Conservation (phyloP, 2,329 filamentous ascomycete species). For the Helotiales sp. region DNA sequence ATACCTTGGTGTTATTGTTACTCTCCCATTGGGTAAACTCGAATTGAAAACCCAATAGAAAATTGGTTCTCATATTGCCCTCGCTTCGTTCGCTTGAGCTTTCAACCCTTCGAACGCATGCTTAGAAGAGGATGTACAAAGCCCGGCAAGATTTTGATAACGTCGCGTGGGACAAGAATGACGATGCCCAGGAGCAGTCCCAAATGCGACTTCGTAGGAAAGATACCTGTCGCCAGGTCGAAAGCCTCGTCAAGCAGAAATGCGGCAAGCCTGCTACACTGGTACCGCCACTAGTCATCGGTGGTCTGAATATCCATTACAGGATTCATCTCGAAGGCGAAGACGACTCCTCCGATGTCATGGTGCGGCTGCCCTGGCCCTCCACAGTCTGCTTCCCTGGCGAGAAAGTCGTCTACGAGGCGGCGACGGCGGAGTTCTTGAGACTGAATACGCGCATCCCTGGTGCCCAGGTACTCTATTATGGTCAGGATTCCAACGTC, state of each 20-base stretch:
- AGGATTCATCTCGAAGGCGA: conserved; percentile 30
- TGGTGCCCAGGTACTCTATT: conserved; percentile 17
- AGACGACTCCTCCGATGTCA: conserved; percentile 16
- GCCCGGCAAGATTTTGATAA: conserved; percentile 27
- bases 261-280: conserved; percentile 27
- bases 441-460: conserved; percentile 24
- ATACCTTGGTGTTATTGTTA: too few relatives aligned
- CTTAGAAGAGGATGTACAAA: conserved; percentile 8
- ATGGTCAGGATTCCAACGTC: conserved; percentile 19
- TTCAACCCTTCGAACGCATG: too few relatives aligned
- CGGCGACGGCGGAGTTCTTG: conserved; percentile 18
- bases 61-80: too few relatives aligned
- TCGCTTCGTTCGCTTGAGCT: too few relatives aligned
- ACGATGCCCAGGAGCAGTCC: conserved; percentile 28
- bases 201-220: conserved; percentile 22
- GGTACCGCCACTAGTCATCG: conserved; percentile 28
- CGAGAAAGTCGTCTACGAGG: conserved; percentile 27
- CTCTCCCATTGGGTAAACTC: too few relatives aligned
- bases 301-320: conserved; percentile 34
- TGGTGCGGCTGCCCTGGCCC: conserved; percentile 26
- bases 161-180: conserved; percentile 34
- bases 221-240: conserved; percentile 18
- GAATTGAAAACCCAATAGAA: too few relatives aligned
- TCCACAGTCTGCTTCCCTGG: conserved; percentile 15
- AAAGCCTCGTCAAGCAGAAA: conserved; percentile 26